phyloP scores from a whole-genome alignment of 768 basidiomycete species.

The Suillus plorans region DNA sequence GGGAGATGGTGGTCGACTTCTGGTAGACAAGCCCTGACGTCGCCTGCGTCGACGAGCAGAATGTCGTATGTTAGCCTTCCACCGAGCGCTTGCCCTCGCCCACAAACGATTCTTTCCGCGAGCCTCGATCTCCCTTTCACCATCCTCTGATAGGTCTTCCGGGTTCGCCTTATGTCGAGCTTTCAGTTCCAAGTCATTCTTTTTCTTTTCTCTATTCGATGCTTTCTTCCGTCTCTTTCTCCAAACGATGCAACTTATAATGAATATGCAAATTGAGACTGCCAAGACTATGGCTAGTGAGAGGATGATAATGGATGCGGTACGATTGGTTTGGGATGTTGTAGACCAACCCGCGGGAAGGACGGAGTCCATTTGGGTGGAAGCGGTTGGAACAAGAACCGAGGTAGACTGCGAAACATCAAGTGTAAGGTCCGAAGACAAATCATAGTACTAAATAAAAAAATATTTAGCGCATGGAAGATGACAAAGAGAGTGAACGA shows the following conservation, averaged over 20 bases:
- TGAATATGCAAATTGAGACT: constrained; percentile 56
- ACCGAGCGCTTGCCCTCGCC: constrained; percentile 64
- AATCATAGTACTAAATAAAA: constrained; percentile 19
- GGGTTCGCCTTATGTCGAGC: constrained; percentile 21
- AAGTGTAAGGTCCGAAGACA: constrained; percentile 7
- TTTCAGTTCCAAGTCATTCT: constrained; percentile 54
- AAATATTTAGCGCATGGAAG: constrained; percentile 1
- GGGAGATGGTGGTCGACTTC: constrained; percentile 22
- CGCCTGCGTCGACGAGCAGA: constrained; percentile 57
- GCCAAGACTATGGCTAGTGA: constrained; percentile 64
- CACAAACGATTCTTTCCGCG: constrained; percentile 58
- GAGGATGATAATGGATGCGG: constrained; percentile 49
- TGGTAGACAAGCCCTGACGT: background rate
- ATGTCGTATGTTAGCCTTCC: constrained; percentile 63
- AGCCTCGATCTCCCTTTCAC: constrained; percentile 43
- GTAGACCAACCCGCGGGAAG: constrained; percentile 58
- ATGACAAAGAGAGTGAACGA: constrained; percentile 28
- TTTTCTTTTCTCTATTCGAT: constrained; percentile 19
- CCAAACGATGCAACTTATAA: constrained; percentile 63
- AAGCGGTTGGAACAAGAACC: constrained; percentile 16
- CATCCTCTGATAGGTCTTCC: constrained; percentile 30
- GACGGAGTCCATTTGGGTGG: constrained; percentile 20
- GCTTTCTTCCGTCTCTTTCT: constrained; percentile 42
- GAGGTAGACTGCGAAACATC: constrained; percentile 15
- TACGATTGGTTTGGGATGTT: constrained; percentile 14